These are phyloP conservation scores for Hygrophila difformis DNA, from an alignment of 257 asterid species.

Conservation along the genomic window DNA sequence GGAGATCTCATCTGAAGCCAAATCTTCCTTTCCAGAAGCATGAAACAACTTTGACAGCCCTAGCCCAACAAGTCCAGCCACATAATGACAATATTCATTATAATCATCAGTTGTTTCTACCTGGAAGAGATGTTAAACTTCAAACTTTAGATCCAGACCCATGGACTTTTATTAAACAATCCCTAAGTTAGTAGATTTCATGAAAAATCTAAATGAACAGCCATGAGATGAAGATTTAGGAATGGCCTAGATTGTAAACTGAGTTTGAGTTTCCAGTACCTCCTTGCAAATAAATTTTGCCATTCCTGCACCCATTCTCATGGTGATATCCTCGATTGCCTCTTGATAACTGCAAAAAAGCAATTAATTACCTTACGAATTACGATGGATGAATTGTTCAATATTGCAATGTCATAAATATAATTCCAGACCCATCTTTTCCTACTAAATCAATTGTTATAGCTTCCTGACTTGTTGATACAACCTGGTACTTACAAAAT, in stretches of 20 bases:
- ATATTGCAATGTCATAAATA: no score
- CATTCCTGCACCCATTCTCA: constrained; percentile 99
- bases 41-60: constrained; percentile 90
- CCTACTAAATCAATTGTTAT: no score
- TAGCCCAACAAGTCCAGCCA: constrained; percentile 90
- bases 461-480: no score
- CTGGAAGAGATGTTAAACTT: constrained; percentile 31
- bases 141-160: no score
- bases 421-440: no score
- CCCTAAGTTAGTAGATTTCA: no score
- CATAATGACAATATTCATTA: constrained; percentile 93
- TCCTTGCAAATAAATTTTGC: constrained; percentile 96
- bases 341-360: constrained; percentile 71
- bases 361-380: constrained; percentile 11
- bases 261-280: no score
- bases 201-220: background rate
- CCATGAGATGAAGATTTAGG: no score
- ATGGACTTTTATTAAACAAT: no score
- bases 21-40: constrained; percentile 77
- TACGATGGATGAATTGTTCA: no score
- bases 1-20: constrained; percentile 57
- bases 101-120: constrained; percentile 79
- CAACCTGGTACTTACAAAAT: no score
- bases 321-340: constrained; percentile 93
- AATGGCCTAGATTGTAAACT: no score